Percentiles rank a stretch among this genome's conserved stretches.
Evolutionary conservation across 2,329 filamentous ascomycete species (phyloP).

Genomic region (Didymella pomorum): DNA sequence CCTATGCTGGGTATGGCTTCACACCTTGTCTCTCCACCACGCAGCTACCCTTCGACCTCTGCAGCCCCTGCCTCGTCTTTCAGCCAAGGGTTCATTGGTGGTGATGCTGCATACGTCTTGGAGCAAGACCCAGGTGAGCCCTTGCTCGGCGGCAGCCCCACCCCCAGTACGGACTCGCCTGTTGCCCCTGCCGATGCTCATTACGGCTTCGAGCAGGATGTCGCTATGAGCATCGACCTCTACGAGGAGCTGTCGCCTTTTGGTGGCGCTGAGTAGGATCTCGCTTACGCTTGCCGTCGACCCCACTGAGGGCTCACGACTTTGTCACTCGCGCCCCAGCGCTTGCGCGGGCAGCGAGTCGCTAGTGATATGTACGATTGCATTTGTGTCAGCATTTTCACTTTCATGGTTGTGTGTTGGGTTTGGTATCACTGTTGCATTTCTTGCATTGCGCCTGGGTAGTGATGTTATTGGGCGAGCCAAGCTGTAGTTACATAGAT

Average conservation of each 20-base stretch:
- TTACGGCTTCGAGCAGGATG: constrained; percentile 25
- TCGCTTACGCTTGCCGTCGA: background rate
- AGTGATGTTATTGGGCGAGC: background rate
- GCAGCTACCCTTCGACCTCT: constrained; percentile 28
- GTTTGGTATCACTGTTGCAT: background rate
- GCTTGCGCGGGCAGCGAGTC: background rate
- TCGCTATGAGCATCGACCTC: background rate
- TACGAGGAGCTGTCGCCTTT: background rate
- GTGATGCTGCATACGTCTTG: constrained; percentile 30
- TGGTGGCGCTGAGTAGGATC: background rate
- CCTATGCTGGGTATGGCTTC: constrained; percentile 4
- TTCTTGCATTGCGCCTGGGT: background rate
- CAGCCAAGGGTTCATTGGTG: constrained; percentile 10
- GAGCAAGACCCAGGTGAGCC: constrained; percentile 32
- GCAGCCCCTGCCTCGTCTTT: constrained; percentile 23
- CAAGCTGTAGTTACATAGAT: background rate
- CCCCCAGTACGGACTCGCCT: constrained; percentile 31
- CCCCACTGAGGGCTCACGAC: too few relatives aligned
- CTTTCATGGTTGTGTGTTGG: background rate
- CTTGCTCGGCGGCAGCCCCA: constrained; percentile 35
- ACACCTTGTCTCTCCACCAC: constrained; percentile 1
- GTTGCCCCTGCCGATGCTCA: constrained; percentile 27
- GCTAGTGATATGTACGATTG: background rate
- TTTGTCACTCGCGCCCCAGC: too few relatives aligned
- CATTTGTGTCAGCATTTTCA: constrained; percentile 4